Evolutionary conservation across 2,329 filamentous ascomycete species (phyloP), one percentile per base, ranked within the genome.

Genomic region (Colletotrichum sublineola): DNA sequence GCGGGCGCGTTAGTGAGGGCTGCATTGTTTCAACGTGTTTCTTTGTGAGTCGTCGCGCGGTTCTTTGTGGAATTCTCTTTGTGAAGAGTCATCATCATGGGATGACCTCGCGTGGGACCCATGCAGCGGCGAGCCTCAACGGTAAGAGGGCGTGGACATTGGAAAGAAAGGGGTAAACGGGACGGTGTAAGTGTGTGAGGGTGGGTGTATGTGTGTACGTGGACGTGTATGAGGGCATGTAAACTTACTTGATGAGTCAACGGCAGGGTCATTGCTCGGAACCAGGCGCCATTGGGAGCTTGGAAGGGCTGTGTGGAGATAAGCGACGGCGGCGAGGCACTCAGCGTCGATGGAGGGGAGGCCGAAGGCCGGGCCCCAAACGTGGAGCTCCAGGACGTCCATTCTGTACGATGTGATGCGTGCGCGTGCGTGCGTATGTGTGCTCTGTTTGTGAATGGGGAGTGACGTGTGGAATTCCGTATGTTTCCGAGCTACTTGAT

Each of bases 271-370:
- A 81, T 92, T 94, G 79, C 89, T 93, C 56, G 92, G 89, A 75
- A 96, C 84, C 74, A 97, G 84, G 74, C 88, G 86, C 93, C 93
- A 97, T 57, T 80, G 79, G 76, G 88, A 83, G 60, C 85, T 82
- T 68, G 89, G 87, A 33, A 94, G 84, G 70, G 87, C 87, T 77
- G 90, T 85, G 73, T 90, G 88, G 69, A 97, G 86, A 80, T 95
- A 95, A 65, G 93, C 90, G 75, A 97, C 90, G 55, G 92, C 87
- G 38, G 95, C 95, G 73, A 97, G 89, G 80, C 95, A 98, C 85
- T 97, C 94, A 57, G 96, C 87, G 78, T 98, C 95, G 77, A 98
- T 93, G 55, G 96, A 98, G 18, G 96, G 92, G 56, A 98, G 89
- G 52, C 91, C 91, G 81, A 97, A 97, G 52, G 94, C 95, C 67